A percentile compares a stretch with the other conserved stretches of the same genome.
Evolutionary conservation across 495 filamentous ascomycete genomes (phyloP).

Genomic region (Schizothecium vesticola): DNA sequence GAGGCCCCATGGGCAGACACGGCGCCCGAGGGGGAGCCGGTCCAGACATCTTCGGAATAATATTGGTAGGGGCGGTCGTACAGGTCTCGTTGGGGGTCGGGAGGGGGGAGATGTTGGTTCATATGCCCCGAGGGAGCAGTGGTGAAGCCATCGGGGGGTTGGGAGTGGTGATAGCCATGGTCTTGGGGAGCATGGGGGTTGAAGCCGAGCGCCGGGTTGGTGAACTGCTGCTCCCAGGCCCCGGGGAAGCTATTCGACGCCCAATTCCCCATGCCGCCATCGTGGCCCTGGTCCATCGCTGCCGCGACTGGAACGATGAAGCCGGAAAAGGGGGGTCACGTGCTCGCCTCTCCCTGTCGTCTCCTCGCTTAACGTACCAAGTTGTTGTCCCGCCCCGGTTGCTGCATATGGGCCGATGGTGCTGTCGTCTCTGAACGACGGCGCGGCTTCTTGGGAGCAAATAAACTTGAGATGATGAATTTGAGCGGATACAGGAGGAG

Average conservation of each 20-base stretch:
- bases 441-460: neutral
- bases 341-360: neutral
- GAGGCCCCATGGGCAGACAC: conserved; percentile 5
- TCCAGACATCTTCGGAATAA: conserved; percentile 18
- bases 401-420: neutral
- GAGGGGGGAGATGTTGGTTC: conserved; percentile 19
- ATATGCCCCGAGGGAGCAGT: conserved; percentile 9
- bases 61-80: conserved; percentile 20
- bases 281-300: conserved; percentile 25
- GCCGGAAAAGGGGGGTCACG: conserved; percentile 20
- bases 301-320: neutral
- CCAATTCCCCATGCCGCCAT: conserved; percentile 20
- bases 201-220: conserved; percentile 8
- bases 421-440: neutral
- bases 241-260: conserved; percentile 18
- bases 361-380: neutral
- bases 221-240: conserved; percentile 25
- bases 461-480: neutral
- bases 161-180: conserved; percentile 18
- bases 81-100: conserved; percentile 12
- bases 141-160: conserved; percentile 20
- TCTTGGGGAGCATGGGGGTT: conserved; percentile 14
- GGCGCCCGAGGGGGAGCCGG: conserved; percentile 2
- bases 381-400: neutral
- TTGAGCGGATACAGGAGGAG: neutral